Evolutionary conservation across 179 eudicot species (phyloP), one percentile per base, ranked within the genome.

Genomic region (Drosera spatulata): DNA sequence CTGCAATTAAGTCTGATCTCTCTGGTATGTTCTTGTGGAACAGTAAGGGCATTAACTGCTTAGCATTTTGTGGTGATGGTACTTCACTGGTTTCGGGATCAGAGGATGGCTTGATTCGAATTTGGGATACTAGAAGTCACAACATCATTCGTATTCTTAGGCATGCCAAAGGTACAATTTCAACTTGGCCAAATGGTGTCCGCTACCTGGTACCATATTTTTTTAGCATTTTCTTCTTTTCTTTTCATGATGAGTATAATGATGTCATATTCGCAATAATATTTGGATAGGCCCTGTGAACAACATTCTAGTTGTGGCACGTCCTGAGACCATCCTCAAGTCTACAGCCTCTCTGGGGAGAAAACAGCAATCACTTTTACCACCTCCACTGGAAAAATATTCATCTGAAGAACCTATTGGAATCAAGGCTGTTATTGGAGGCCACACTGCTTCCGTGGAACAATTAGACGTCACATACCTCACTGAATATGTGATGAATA

Each of bases 41-140:
- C 86, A 87, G 96, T 75, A 80, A 82, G 76, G 86, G 87, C 54
- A 77, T 91, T 65, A 85, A 86, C 61, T 83, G 80, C 83, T 80
- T 91, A 71, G 79, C 85, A 39, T 76, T 80, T 68, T 70, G 79
- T 60, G 75, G 61, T 55, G 82, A 91, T 78, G 97, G 97, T 54
- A 61, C 68, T 57, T 79, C 81, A 15, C 74, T 91, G 71, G 79
- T 82, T 63, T 85, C 96, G 56, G 90, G 97, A 65, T 81, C 88
- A 52, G 94, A 76, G 72, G 96, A 87, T 66, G 97, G 96, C 64
- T 79, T 79, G 73, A 70, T 91, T 80, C 82, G 91, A 63, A 79
- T 87, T 53, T 91, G 96, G 94, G 88, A 87, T 81, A 87, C 96
- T 43, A 78, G 66, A 71, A 81, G 78, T 14, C 78, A 62, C 50